Base-by-base conservation (phyloP, 306 rosid genomes). In the Fagus sylvatica region DNA sequence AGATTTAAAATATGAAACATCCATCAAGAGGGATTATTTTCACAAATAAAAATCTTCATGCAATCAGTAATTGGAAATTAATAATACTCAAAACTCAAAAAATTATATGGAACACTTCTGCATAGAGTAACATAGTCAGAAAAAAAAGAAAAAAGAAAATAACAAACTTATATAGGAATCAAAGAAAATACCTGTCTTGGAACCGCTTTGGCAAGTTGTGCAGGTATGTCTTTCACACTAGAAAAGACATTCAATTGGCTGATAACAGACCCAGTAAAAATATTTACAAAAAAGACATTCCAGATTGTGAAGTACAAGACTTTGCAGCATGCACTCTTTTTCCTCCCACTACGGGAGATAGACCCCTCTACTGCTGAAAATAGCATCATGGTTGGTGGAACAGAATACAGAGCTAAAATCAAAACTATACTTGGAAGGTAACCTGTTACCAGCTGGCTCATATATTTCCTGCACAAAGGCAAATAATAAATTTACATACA, bases 391-490 rank as follows among this genome's bases (percentile, higher is more conserved):
- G 73, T 64, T 59, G 99, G 99, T 70, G 96, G 94, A 83, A 85
- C 99, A 55, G 78, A 54, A 72, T 76, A 88, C 69, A 90, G 62
- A 79, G 88, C 86, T 80, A 93, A 67, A 71, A 93, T 86, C 84
- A 93, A 91, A 82, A 95, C 83, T 76, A 84, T 97, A 74, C 99
- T 95, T 62, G 99, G 99, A 55, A 95, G 86, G 91, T 95, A 95
- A 55, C 99, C 99, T 28, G 98, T 90, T 74, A 89, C 88, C 83
- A 95, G 74, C 90, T 86, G 91, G 82, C 75, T 82, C 78, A 84
- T 56, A 82, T 83, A 79, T 72, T 89, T 78, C 91, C 98, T 95
- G 89, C 68, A 83, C 62, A 71, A 34, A 62, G 56, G 33, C 39
- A 85, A 17, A 34, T 70, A 41, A 37, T 74, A 75, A 81, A 70